Evolutionary conservation across 2,329 filamentous ascomycete genomes (phyloP).

Genomic region (Bipolaris oryzae): DNA sequence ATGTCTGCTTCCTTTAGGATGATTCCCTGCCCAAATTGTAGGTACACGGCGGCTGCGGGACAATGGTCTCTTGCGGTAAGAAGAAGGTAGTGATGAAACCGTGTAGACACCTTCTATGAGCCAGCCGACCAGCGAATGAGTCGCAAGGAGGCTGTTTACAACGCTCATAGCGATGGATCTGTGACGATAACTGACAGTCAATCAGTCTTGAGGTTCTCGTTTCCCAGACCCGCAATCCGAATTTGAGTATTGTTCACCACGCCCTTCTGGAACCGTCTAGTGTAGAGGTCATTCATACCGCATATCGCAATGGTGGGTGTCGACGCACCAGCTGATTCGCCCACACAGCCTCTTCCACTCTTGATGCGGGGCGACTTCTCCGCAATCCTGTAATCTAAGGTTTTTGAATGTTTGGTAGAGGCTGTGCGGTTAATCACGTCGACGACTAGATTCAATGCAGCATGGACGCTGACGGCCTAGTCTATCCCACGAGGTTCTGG

Average conservation of each 20-base stretch:
- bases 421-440: neutral
- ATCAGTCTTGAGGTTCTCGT: neutral
- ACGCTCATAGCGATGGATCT: neutral
- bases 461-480: neutral
- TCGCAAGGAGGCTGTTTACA: neutral
- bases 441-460: neutral
- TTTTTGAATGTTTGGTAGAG: constrained; percentile 5
- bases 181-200: neutral
- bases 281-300: neutral
- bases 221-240: neutral
- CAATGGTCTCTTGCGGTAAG: neutral
- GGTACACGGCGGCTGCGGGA: neutral
- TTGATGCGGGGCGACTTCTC: neutral
- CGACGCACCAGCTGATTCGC: neutral
- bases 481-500: constrained; percentile 3
- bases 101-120: neutral
- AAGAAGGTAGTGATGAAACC: neutral
- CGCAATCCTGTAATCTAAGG: constrained; percentile 10
- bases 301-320: neutral
- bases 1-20: neutral
- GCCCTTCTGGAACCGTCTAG: neutral
- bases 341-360: neutral
- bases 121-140: neutral
- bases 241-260: neutral
- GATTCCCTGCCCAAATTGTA: neutral